phyloP scores from a whole-genome alignment of 768 basidiomycete genomes.

The Tylopilus rubrobrunneus region DNA sequence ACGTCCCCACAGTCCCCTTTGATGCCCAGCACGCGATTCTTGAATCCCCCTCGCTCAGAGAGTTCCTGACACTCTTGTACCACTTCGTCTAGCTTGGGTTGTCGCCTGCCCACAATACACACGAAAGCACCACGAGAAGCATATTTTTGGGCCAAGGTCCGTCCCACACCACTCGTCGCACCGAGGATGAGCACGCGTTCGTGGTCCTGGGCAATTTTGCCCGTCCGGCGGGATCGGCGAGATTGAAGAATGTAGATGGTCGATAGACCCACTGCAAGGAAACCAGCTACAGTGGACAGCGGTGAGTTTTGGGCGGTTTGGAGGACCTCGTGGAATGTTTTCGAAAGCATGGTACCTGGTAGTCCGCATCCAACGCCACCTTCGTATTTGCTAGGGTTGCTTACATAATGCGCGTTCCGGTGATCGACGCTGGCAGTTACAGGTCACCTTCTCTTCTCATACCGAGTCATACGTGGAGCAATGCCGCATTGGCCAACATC shows the following conservation, averaged over 20 bases:
- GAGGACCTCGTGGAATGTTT: conserved; percentile 4
- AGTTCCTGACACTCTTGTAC: conserved; percentile 51
- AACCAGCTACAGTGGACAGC: conserved; percentile 6
- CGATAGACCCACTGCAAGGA: conserved; percentile 13
- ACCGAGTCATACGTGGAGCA: too few relatives aligned
- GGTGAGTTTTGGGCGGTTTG: conserved; percentile 4
- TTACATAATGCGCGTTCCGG: too few relatives aligned
- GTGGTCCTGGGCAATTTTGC: conserved; percentile 35
- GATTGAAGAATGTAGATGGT: conserved; percentile 17
- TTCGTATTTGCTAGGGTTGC: too few relatives aligned
- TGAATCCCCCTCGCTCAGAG: conserved; percentile 14
- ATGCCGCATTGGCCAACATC: too few relatives aligned
- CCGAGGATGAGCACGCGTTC: conserved; percentile 84
- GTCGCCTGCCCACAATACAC: conserved; percentile 70
- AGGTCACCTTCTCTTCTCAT: too few relatives aligned
- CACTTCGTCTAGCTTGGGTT: conserved; percentile 52
- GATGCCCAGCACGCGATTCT: conserved; percentile 43
- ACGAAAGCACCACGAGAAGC: conserved; percentile 70
- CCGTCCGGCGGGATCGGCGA: conserved; percentile 26
- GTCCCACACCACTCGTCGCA: conserved; percentile 81
- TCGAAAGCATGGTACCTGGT: conserved; percentile 4
- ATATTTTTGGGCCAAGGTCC: conserved; percentile 64
- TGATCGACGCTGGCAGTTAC: too few relatives aligned
- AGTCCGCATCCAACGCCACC: too few relatives aligned
- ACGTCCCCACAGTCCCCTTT: conserved; percentile 61